Conservation (phyloP, 2,329 filamentous ascomycete species). For the Graphilbum sp. region DNA sequence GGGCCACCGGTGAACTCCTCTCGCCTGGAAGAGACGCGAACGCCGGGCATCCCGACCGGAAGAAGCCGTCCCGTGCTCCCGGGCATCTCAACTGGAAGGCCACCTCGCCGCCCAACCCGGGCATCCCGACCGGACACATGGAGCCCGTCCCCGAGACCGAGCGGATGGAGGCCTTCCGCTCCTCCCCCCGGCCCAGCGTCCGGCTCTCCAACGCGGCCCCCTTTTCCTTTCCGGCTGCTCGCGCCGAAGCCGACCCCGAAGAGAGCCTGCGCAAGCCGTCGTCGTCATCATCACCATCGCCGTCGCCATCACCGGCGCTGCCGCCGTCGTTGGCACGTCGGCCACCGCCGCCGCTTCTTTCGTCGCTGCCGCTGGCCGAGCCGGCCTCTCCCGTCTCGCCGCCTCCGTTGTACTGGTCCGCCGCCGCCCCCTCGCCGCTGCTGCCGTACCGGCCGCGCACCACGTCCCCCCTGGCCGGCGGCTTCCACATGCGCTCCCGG, state of each 20-base stretch:
- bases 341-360: constrained; percentile 25
- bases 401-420: too few species aligned
- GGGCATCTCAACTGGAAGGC: too few species aligned
- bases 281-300: constrained; percentile 36
- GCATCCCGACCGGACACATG: too few species aligned
- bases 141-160: constrained; percentile 53
- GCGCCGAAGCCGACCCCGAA: constrained; percentile 1
- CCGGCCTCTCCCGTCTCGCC: too few species aligned
- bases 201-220: constrained; percentile 25
- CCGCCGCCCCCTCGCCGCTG: constrained; percentile 21
- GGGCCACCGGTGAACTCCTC: too few species aligned
- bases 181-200: constrained; percentile 37
- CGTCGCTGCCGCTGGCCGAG: constrained; percentile 35
- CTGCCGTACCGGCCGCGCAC: constrained; percentile 46
- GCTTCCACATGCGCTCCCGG: constrained; percentile 38
- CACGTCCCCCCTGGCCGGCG: constrained; percentile 41
- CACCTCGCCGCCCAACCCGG: too few species aligned
- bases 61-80: too few species aligned
- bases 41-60: too few species aligned
- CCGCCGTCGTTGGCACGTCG: constrained; percentile 15
- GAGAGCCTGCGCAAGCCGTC: constrained; percentile 31
- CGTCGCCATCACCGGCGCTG: constrained; percentile 17
- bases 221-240: constrained; percentile 11
- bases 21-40: too few species aligned
- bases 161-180: constrained; percentile 49